A percentile compares a stretch with the other conserved stretches of the same genome.
Conservation (phyloP, 2,329 filamentous ascomycete genomes). For the Alternaria burnsii region DNA sequence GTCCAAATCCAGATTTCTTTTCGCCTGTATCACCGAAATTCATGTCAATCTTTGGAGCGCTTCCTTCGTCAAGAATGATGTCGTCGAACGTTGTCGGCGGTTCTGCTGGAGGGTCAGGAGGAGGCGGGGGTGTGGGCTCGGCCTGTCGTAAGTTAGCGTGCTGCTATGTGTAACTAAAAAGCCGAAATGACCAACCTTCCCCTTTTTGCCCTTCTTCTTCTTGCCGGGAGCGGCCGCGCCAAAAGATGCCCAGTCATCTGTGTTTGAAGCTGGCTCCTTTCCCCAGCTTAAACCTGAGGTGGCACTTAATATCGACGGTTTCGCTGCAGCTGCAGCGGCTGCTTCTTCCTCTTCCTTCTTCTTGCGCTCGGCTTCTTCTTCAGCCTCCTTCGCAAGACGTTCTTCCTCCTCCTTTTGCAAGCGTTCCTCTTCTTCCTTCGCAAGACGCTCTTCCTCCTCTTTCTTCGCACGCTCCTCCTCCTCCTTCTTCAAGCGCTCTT, state of each 20-base stretch:
- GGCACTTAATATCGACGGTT: slow-evolving; percentile 35
- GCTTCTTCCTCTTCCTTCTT: slow-evolving; percentile 48
- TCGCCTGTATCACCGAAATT: slow-evolving; percentile 51
- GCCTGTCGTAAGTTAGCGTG: slow-evolving; percentile 42
- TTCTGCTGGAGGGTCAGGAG: slow-evolving; percentile 40
- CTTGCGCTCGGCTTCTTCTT: slow-evolving; percentile 51
- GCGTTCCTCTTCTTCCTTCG: slow-evolving; percentile 50
- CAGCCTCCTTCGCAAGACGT: slow-evolving; percentile 49
- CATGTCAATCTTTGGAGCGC: slow-evolving; percentile 58
- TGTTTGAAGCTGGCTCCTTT: slow-evolving; percentile 31
- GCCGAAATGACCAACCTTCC: slow-evolving; percentile 49
- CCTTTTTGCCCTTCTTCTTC: slow-evolving; percentile 53
- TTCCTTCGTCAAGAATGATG: slow-evolving; percentile 55
- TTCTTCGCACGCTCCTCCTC: slow-evolving; percentile 52
- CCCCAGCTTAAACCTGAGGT: slow-evolving; percentile 40
- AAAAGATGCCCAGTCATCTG: slow-evolving; percentile 44
- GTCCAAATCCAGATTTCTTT: slow-evolving; percentile 37
- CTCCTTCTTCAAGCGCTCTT: slow-evolving; percentile 47
- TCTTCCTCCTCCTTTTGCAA: slow-evolving; percentile 42
- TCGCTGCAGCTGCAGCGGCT: slow-evolving; percentile 38
- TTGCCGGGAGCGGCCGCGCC: slow-evolving; percentile 29
- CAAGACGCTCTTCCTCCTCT: slow-evolving; percentile 45
- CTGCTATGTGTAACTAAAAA: slow-evolving; percentile 40
- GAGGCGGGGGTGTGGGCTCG: slow-evolving; percentile 40
- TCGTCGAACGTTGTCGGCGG: slow-evolving; percentile 57